These are phyloP conservation scores for Verticillium alfalfae DNA, from an alignment of 2,329 filamentous ascomycete species.

Conservation along the genomic window DNA sequence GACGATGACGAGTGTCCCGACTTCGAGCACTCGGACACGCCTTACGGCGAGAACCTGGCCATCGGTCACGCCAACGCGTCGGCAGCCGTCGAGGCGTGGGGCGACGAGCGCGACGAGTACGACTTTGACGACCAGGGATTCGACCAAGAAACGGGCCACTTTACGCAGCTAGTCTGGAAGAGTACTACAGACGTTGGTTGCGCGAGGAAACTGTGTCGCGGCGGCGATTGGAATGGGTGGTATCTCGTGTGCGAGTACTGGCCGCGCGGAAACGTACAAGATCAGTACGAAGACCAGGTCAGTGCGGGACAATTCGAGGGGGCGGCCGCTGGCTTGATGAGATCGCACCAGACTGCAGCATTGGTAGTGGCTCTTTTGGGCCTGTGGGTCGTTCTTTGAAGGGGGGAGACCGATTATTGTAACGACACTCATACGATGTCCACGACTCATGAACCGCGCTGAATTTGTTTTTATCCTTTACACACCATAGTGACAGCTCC, in stretches of 20 bases:
- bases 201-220: slow-evolving; percentile 21
- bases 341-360: neutral
- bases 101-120: slow-evolving; percentile 52
- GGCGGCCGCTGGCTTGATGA: neutral
- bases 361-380: neutral
- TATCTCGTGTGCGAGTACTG: slow-evolving; percentile 67
- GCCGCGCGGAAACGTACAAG: slow-evolving; percentile 59
- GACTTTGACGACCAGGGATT: slow-evolving; percentile 54
- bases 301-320: neutral
- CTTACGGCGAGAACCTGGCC: slow-evolving; percentile 71
- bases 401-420: neutral
- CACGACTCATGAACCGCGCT: neutral
- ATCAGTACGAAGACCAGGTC: slow-evolving; percentile 34
- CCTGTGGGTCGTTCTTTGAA: neutral
- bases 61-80: slow-evolving; percentile 58
- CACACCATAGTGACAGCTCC: too few species aligned
- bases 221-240: slow-evolving; percentile 39
- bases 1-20: slow-evolving; percentile 23
- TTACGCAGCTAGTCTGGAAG: slow-evolving; percentile 70
- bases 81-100: slow-evolving; percentile 61
- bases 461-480: too few species aligned
- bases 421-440: neutral
- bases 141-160: slow-evolving; percentile 58
- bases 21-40: slow-evolving; percentile 51
- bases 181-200: slow-evolving; percentile 55